These are phyloP conservation scores for Crepidotus variabilis DNA, from an alignment of 768 basidiomycete species.

Conservation along the genomic window DNA sequence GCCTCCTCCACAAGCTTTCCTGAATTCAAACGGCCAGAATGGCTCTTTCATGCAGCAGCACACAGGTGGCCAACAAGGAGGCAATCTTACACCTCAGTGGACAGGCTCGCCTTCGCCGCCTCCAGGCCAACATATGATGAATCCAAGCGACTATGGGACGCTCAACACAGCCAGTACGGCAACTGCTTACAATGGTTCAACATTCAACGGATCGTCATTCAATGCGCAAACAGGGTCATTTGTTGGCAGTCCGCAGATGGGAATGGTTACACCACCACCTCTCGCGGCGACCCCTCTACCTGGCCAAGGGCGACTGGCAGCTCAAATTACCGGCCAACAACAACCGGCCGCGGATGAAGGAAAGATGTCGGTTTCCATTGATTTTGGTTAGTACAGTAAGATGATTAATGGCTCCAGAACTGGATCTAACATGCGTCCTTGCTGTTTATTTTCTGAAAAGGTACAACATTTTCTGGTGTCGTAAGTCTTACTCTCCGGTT, in stretches of 20 bases:
- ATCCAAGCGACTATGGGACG: conserved; percentile 25
- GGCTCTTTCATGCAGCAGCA: conserved; percentile 5
- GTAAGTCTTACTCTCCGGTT: conserved; percentile 39
- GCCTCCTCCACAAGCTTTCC: conserved; percentile 37
- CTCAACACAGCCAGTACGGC: conserved; percentile 11
- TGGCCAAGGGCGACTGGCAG: conserved; percentile 17
- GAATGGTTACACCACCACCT: conserved; percentile 26
- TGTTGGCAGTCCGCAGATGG: conserved; percentile 25
- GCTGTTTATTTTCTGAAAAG: conserved; percentile 28
- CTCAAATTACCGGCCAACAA: conserved; percentile 8
- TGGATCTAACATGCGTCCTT: neutral
- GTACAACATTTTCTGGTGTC: conserved; percentile 86
- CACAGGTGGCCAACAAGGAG: conserved; percentile 16
- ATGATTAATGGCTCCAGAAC: neutral
- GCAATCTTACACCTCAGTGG: conserved; percentile 23
- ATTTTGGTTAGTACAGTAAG: conserved; percentile 59
- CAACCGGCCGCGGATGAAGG: conserved; percentile 49
- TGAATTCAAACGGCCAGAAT: conserved; percentile 12
- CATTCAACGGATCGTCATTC: conserved; percentile 22
- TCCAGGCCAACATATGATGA: conserved; percentile 13
- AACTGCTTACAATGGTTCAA: conserved; percentile 14
- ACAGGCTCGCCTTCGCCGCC: conserved; percentile 37
- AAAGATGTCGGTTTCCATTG: conserved; percentile 80
- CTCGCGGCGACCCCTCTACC: conserved; percentile 19
- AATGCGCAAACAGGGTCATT: conserved; percentile 21